These are phyloP conservation scores for Mucor irregularis DNA, from an alignment of 371 early-diverging fungal species.

Conservation along the genomic window DNA sequence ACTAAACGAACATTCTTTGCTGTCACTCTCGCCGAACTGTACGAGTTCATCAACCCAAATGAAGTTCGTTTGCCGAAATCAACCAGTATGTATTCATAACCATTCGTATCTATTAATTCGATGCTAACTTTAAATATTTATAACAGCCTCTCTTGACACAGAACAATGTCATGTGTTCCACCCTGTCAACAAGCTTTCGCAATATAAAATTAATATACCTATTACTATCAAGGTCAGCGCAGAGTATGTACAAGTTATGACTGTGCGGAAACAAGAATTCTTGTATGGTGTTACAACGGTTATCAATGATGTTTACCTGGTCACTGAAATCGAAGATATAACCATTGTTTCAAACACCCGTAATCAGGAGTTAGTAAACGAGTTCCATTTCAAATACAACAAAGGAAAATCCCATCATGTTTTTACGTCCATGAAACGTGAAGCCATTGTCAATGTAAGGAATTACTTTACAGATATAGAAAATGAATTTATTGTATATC, in stretches of 20 bases:
- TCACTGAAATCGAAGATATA: constrained; percentile 85
- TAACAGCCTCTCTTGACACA: constrained; percentile 65
- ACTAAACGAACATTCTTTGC: constrained; percentile 67
- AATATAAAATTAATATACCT: constrained; percentile 66
- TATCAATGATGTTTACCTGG: constrained; percentile 86
- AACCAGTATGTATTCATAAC: constrained; percentile 60
- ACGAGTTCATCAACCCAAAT: constrained; percentile 66
- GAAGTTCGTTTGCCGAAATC: constrained; percentile 80
- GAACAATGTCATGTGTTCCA: constrained; percentile 65
- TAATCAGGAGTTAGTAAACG: constrained; percentile 64
- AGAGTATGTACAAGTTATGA: constrained; percentile 81
- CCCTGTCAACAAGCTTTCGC: constrained; percentile 67
- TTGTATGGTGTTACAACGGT: constrained; percentile 70
- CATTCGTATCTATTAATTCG: no score
- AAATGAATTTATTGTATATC: background rate
- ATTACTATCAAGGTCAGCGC: constrained; percentile 81
- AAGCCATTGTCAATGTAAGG: constrained; percentile 66
- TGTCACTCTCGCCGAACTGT: constrained; percentile 65
- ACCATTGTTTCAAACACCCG: constrained; percentile 42
- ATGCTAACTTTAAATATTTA: background rate
- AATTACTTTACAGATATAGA: background rate
- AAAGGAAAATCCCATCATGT: constrained; percentile 68
- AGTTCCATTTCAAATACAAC: constrained; percentile 79
- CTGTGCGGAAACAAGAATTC: constrained; percentile 66
- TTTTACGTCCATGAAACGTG: constrained; percentile 77